phyloP scores from a whole-genome alignment of 75 land plant species.

The Sequoia sempervirens region DNA sequence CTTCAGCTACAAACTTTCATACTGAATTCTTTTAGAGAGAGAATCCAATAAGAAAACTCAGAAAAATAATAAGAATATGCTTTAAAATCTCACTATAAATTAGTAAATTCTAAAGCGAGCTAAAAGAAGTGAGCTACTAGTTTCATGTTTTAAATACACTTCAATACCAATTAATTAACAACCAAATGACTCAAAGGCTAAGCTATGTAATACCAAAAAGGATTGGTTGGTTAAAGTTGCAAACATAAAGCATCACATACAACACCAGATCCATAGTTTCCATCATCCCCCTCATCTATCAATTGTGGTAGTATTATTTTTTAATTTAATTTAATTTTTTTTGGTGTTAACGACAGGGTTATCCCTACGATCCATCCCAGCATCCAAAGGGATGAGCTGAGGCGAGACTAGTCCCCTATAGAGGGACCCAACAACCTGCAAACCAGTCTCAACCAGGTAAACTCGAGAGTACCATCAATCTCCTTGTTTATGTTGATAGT shows the following conservation, averaged over 20 bases:
- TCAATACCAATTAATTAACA: not conserved
- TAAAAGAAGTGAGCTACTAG: not conserved
- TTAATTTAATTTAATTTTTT: no score
- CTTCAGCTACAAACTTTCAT: no score
- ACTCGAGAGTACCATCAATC: no score
- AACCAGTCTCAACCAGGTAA: no score
- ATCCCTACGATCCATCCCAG: no score
- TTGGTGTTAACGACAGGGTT: no score
- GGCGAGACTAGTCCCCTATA: no score
- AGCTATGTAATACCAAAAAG: not conserved
- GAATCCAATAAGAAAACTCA: not conserved
- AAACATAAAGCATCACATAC: conserved; percentile 71
- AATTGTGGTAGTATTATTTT: conserved; percentile 69
- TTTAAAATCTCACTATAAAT: no score
- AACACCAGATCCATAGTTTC: conserved; percentile 78
- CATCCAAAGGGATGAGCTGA: no score
- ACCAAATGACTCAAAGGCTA: not conserved
- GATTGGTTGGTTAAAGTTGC: conserved; percentile 41
- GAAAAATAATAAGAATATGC: no score
- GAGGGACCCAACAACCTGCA: no score
- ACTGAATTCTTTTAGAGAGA: no score
- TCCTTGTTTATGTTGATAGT: conserved; percentile 49
- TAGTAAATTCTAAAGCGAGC: not conserved
- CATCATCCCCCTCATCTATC: conserved; percentile 69
- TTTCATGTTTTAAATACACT: not conserved